Conservation (phyloP, 2,329 filamentous ascomycete genomes). For the Scytalidium lignicola region DNA sequence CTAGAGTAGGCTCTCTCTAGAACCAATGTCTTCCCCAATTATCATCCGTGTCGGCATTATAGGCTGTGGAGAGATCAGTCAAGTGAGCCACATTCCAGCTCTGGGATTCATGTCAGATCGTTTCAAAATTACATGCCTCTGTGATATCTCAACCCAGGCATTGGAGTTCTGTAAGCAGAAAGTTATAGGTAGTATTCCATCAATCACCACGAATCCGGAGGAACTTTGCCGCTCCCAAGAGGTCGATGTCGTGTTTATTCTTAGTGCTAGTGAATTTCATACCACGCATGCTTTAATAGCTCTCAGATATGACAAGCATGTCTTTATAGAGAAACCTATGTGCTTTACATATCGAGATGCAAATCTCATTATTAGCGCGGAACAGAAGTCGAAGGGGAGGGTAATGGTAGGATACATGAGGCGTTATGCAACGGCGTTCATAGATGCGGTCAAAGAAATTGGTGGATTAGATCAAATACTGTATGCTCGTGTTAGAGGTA, state of each 20-base stretch:
- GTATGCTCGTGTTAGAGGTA: constrained; percentile 44
- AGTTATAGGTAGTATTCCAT: constrained; percentile 37
- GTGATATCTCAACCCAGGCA: constrained; percentile 41
- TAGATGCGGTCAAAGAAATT: constrained; percentile 49
- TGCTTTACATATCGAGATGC: constrained; percentile 41
- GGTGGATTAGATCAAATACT: constrained; percentile 43
- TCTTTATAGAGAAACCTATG: constrained; percentile 55
- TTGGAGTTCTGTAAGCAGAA: constrained; percentile 31
- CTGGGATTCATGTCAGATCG: constrained; percentile 38
- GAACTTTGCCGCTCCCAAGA: constrained; percentile 37
- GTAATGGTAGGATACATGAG: constrained; percentile 59
- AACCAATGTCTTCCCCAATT: constrained; percentile 8
- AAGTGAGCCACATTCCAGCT: constrained; percentile 48
- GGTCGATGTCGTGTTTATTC: constrained; percentile 49
- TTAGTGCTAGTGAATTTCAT: constrained; percentile 49
- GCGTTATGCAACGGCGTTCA: constrained; percentile 53
- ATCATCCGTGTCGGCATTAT: constrained; percentile 29
- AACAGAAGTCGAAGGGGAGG: constrained; percentile 33
- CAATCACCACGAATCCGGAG: constrained; percentile 38
- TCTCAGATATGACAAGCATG: constrained; percentile 47
- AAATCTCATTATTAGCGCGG: constrained; percentile 41
- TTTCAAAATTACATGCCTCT: constrained; percentile 44
- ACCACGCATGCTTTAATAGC: constrained; percentile 43
- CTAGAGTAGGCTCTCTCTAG: no score
- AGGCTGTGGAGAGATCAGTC: constrained; percentile 42